Evolutionary conservation across 2,329 filamentous ascomycete genomes (phyloP).

Genomic region (Fusarium zealandicum): DNA sequence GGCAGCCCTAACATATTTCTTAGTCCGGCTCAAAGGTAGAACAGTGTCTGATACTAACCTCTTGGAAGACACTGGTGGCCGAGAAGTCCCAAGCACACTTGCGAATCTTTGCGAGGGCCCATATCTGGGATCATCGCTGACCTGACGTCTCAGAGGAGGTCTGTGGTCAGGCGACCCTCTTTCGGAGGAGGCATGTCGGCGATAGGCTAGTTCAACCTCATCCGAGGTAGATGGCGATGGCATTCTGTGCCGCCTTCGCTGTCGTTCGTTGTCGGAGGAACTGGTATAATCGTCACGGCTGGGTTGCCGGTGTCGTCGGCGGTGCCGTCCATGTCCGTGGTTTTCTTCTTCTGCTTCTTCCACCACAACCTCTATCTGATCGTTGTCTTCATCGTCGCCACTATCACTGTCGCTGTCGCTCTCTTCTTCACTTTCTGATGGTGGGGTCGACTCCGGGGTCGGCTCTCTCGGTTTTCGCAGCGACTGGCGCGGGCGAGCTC

Average conservation of each 20-base stretch:
- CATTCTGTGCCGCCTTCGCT: constrained; percentile 33
- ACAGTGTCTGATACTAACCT: constrained; percentile 34
- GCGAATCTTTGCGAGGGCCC: constrained; percentile 36
- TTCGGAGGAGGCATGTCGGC: constrained; percentile 39
- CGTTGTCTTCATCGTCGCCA: constrained; percentile 23
- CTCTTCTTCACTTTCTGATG: constrained; percentile 26
- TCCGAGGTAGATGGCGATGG: constrained; percentile 37
- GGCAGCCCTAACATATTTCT: constrained; percentile 22
- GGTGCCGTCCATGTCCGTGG: constrained; percentile 18
- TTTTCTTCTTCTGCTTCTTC: constrained; percentile 41
- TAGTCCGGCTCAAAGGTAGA: constrained; percentile 4
- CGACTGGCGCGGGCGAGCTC: constrained; percentile 21
- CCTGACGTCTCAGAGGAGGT: constrained; percentile 41
- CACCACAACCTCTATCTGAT: constrained; percentile 38
- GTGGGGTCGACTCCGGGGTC: constrained; percentile 29
- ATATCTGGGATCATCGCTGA: constrained; percentile 43
- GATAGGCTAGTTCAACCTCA: constrained; percentile 36
- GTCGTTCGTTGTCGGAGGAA: constrained; percentile 37
- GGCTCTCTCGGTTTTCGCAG: constrained; percentile 30
- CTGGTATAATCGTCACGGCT: constrained; percentile 42
- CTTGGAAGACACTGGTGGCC: constrained; percentile 46
- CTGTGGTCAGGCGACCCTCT: constrained; percentile 41
- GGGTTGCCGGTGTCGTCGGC: constrained; percentile 22
- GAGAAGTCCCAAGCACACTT: constrained; percentile 46
- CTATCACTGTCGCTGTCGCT: constrained; percentile 27